phyloP scores from a whole-genome alignment of 1,139 yeast species.

The Blastobotrys niveus region DNA sequence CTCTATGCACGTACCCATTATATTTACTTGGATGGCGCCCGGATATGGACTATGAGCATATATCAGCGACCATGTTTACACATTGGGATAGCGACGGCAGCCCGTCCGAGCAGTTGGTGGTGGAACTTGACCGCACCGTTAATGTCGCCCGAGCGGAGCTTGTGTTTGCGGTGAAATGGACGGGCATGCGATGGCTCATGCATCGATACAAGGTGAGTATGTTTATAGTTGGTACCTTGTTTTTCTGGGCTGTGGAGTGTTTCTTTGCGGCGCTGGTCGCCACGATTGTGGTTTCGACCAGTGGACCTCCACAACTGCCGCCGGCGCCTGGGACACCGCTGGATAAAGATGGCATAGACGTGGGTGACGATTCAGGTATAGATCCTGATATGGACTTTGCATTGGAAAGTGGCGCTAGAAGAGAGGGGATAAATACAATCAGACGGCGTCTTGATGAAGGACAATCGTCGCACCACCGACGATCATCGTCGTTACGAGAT shows the following conservation, averaged over 20 bases:
- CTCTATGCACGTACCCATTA: slow-evolving; percentile 29
- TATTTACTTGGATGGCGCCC: slow-evolving; percentile 23
- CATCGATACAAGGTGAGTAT: slow-evolving; percentile 45
- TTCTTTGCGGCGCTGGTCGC: slow-evolving; percentile 24
- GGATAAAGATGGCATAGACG: too few species aligned
- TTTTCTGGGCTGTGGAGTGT: slow-evolving; percentile 45
- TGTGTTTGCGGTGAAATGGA: slow-evolving; percentile 40
- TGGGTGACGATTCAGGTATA: too few species aligned
- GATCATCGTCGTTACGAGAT: too few species aligned
- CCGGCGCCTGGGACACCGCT: too few species aligned
- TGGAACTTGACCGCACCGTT: slow-evolving; percentile 28
- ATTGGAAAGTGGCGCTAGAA: background rate
- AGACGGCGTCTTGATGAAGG: too few species aligned
- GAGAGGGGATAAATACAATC: too few species aligned
- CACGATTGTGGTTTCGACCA: slow-evolving; percentile 1
- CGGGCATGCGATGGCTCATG: slow-evolving; percentile 54
- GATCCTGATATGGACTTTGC: background rate
- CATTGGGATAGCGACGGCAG: slow-evolving; percentile 3
- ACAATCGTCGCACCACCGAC: too few species aligned
- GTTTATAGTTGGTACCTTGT: slow-evolving; percentile 45
- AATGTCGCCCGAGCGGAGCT: slow-evolving; percentile 31
- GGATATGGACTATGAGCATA: background rate
- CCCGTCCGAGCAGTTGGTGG: slow-evolving; percentile 18
- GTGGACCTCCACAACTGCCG: background rate
- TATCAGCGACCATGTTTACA: background rate